These are phyloP conservation scores for Curvularia spicifera DNA, from an alignment of 2,329 filamentous ascomycete genomes.

Conservation along the genomic window DNA sequence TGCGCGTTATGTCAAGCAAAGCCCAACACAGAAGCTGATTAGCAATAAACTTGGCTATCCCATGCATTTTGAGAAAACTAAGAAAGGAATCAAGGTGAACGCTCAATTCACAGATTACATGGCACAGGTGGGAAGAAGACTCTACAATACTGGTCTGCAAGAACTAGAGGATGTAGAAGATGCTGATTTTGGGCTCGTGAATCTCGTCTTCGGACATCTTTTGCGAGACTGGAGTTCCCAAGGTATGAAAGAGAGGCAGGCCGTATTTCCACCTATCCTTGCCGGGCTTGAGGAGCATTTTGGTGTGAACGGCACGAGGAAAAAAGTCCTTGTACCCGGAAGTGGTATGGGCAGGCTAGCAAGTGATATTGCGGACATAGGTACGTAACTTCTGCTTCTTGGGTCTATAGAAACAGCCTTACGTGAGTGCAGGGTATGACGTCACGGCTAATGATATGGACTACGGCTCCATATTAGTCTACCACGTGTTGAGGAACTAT, in stretches of 20 bases:
- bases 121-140: conserved; percentile 8
- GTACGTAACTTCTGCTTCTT: conserved; percentile 3
- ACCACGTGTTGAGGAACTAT: neutral
- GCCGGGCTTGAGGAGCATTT: conserved; percentile 13
- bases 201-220: conserved; percentile 14
- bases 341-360: conserved; percentile 18
- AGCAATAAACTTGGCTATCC: conserved; percentile 16
- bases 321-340: conserved; percentile 16
- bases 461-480: neutral
- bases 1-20: conserved; percentile 10
- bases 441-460: neutral
- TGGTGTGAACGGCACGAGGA: conserved; percentile 4
- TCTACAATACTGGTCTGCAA: conserved; percentile 10
- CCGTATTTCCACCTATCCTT: conserved; percentile 15
- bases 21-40: conserved; percentile 10
- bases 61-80: conserved; percentile 12
- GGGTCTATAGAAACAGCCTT: neutral
- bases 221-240: conserved; percentile 15
- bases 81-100: conserved; percentile 15
- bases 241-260: conserved; percentile 13
- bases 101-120: conserved; percentile 9
- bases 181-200: conserved; percentile 8
- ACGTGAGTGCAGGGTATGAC: neutral
- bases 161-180: conserved; percentile 12
- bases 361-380: conserved; percentile 17